Percentiles rank a stretch among this genome's conserved stretches.
These are phyloP conservation scores for Suillus weaverae DNA, from an alignment of 768 basidiomycete genomes.

Conservation along the genomic window DNA sequence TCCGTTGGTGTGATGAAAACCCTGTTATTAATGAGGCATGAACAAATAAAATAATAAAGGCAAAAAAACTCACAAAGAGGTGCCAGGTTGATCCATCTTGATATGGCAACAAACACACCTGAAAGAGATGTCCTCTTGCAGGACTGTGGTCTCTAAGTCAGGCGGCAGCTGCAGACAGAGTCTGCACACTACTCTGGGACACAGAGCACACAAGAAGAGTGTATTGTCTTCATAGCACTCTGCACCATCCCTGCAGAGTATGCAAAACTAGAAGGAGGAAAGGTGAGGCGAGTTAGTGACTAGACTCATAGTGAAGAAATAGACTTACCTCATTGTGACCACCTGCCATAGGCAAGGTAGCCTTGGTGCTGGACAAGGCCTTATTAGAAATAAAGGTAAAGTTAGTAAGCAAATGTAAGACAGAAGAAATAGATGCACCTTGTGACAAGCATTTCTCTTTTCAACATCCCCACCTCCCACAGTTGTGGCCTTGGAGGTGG, in stretches of 20 bases:
- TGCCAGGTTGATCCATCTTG: background rate
- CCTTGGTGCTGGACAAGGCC: background rate
- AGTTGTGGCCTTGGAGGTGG: background rate
- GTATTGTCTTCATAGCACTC: background rate
- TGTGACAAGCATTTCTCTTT: background rate
- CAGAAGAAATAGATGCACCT: too few species aligned
- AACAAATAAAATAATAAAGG: background rate
- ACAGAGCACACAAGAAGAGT: background rate
- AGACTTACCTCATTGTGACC: background rate
- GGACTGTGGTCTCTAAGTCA: background rate
- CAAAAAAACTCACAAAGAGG: conserved; percentile 2
- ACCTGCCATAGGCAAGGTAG: background rate
- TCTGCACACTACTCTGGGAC: background rate
- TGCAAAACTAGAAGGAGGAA: background rate
- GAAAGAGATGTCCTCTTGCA: background rate
- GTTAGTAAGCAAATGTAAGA: too few species aligned
- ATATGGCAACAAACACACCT: background rate
- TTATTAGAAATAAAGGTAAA: background rate
- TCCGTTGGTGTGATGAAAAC: background rate
- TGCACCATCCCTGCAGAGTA: background rate
- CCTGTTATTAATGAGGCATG: background rate
- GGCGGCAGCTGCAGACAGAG: background rate
- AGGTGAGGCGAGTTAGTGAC: background rate
- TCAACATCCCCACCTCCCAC: background rate
- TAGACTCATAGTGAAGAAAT: background rate